These are phyloP conservation scores for Geotrichum reessii DNA, from an alignment of 1,139 yeast genomes.

Conservation along the genomic window DNA sequence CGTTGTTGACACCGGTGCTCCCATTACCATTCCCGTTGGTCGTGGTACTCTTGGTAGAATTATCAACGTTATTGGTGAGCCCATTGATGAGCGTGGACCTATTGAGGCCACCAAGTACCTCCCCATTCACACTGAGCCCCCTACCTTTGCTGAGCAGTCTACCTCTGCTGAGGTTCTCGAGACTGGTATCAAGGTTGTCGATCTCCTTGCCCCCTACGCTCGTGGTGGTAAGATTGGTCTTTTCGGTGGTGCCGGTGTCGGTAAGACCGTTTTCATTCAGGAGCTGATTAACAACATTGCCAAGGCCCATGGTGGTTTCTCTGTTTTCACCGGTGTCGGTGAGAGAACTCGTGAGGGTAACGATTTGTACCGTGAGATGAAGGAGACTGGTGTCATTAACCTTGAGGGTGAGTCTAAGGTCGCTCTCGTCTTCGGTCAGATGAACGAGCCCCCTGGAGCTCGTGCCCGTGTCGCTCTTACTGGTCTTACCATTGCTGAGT, in stretches of 20 bases:
- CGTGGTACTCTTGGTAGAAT: constrained; percentile 99
- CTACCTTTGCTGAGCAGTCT: constrained; percentile 91
- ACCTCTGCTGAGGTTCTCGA: constrained; percentile 97
- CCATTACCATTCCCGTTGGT: constrained; percentile 98
- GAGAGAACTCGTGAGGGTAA: constrained; percentile 99
- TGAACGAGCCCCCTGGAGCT: constrained; percentile 99
- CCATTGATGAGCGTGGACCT: constrained; percentile 99
- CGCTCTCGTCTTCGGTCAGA: constrained; percentile 98
- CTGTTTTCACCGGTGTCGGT: constrained; percentile 99
- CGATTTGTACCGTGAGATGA: constrained; percentile 99
- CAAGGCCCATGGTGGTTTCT: constrained; percentile 99
- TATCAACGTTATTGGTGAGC: constrained; percentile 97
- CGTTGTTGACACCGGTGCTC: constrained; percentile 94
- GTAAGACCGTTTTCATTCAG: constrained; percentile 99
- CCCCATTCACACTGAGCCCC: constrained; percentile 99
- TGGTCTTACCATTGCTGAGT: constrained; percentile 99
- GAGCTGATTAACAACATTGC: constrained; percentile 99
- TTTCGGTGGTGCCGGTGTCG: constrained; percentile 99
- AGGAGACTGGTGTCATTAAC: constrained; percentile 99
- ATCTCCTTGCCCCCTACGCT: constrained; percentile 98
- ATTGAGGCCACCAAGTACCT: constrained; percentile 84
- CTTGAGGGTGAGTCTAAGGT: constrained; percentile 99
- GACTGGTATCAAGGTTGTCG: constrained; percentile 99
- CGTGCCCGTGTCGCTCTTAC: constrained; percentile 99
- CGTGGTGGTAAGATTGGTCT: constrained; percentile 99